phyloP scores from a whole-genome alignment of 2,329 filamentous ascomycete species.

The Periconia macrospinosa region DNA sequence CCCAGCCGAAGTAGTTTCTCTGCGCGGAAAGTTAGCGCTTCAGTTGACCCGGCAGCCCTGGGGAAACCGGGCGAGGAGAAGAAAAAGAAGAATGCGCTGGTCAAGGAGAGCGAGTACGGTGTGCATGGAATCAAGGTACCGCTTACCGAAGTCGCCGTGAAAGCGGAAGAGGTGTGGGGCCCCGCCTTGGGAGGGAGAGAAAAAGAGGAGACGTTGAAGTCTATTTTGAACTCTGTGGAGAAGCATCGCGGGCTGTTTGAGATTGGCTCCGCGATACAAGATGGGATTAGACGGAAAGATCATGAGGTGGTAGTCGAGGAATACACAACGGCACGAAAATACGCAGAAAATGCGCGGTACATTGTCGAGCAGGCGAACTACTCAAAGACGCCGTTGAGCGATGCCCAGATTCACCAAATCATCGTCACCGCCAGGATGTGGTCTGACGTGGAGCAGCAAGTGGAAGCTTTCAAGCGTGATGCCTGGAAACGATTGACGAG shows the following conservation, averaged over 20 bases:
- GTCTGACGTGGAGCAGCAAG: constrained; percentile 87
- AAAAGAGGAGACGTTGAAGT: constrained; percentile 84
- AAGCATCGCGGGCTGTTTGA: constrained; percentile 82
- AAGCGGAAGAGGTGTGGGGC: constrained; percentile 97
- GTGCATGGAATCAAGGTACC: constrained; percentile 72
- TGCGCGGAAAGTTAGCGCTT: constrained; percentile 48
- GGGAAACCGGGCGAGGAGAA: constrained; percentile 52
- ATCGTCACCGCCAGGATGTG: constrained; percentile 91
- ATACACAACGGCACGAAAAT: constrained; percentile 79
- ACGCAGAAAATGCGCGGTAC: constrained; percentile 75
- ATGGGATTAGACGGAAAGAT: constrained; percentile 87
- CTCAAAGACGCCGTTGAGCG: constrained; percentile 62
- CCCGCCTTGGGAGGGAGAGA: constrained; percentile 89
- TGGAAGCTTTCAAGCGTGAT: constrained; percentile 84
- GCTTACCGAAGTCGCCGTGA: constrained; percentile 84
- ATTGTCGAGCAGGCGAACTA: constrained; percentile 61
- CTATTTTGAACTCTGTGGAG: constrained; percentile 74
- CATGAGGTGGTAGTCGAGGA: constrained; percentile 86
- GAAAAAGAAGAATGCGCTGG: constrained; percentile 83
- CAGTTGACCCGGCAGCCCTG: constrained; percentile 33
- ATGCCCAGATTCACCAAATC: constrained; percentile 82
- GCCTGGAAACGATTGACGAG: constrained; percentile 80
- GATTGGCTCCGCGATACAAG: constrained; percentile 73
- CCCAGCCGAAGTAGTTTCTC: constrained; percentile 64
- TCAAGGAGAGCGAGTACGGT: constrained; percentile 72